Base-by-base conservation (phyloP, 2,329 filamentous ascomycete genomes). In the Cordyceps militaris region DNA sequence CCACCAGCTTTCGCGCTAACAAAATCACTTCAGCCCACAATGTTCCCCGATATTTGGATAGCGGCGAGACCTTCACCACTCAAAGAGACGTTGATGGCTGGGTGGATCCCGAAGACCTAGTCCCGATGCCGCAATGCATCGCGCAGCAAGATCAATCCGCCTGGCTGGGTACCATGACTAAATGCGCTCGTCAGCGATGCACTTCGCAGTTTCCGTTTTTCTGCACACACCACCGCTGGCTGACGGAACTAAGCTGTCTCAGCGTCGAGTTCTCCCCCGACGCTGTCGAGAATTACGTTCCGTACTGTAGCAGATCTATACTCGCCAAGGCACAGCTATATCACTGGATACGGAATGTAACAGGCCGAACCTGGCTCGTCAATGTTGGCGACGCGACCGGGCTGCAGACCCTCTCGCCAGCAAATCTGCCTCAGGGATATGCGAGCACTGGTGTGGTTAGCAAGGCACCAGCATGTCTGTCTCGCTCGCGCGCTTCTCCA, bases 221-320 rank as follows among this genome's bases (percentile, higher is more conserved):
- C 24, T 58, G 50, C 57, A 54, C 43, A 24, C 42, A 32, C 9
- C 32, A 34, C 32, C 50, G 49, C 21, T 58, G 57, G 50, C 50
- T 58, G 16, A 58, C 49, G 8, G 21, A 54, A 43, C 57, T 58
- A 30, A 55, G 57, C 49, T 55, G 57, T 54, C 57, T 58, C 30
- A 54, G 57, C 57, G 24, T 30, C 21, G 46, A 57, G 42, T 34
- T 57, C 36, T 50, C 44, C 23, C 36, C 55, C 14, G 30, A 32
- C 44, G 46, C 24, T 21, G 34, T 44, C 21, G 24, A 51, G 28
- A 42, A 28, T 23, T 57, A 51, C 21, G 19, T 57, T 23, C 21
- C 55, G 21, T 57, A 57, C 46, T 57, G 46, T 46, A 32, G 34
- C 24, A 49, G 55, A 43, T 57, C 55, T 28, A 51, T 57, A 19